A percentile compares a stretch with the other conserved stretches of the same genome.
Conservation (phyloP, 1,284 basidiomycete species). For the Tranzscheliella williamsii region DNA sequence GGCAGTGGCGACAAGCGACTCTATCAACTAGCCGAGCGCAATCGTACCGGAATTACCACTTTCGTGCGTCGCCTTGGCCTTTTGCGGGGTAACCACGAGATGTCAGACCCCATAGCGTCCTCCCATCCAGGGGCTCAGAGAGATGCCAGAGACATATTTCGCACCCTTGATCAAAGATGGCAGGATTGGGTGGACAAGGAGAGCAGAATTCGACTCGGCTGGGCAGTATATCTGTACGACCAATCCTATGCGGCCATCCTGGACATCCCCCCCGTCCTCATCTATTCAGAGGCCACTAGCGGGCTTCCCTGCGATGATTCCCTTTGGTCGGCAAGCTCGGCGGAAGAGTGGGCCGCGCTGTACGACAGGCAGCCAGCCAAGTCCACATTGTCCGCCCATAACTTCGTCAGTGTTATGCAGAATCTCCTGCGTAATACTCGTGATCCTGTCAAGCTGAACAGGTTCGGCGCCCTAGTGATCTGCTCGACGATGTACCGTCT, state of each 20-base stretch:
- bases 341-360: slow-evolving; percentile 2
- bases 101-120: background rate
- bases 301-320: slow-evolving; percentile 2
- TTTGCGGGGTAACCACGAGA: background rate
- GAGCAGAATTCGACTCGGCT: slow-evolving; percentile 4
- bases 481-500: background rate
- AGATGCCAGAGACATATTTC: background rate
- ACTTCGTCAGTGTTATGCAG: background rate
- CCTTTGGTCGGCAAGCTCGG: slow-evolving; percentile 1
- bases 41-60: slow-evolving; percentile 6
- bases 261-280: slow-evolving; percentile 6
- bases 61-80: slow-evolving; percentile 3
- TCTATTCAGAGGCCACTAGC: background rate
- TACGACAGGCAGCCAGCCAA: background rate
- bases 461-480: background rate
- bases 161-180: background rate
- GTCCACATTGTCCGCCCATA: background rate
- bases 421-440: background rate
- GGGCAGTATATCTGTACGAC: slow-evolving; percentile 9
- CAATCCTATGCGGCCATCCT: slow-evolving; percentile 1
- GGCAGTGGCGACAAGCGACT: slow-evolving; percentile 6
- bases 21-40: slow-evolving; percentile 9
- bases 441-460: slow-evolving; percentile 1
- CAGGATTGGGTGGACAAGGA: slow-evolving; percentile 4
- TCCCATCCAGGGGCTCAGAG: too few species aligned